Percentiles rank a stretch among this genome's conserved stretches.
phyloP scores from a whole-genome alignment of 2,329 filamentous ascomycete genomes.

The Endoconidiophora polonica region DNA sequence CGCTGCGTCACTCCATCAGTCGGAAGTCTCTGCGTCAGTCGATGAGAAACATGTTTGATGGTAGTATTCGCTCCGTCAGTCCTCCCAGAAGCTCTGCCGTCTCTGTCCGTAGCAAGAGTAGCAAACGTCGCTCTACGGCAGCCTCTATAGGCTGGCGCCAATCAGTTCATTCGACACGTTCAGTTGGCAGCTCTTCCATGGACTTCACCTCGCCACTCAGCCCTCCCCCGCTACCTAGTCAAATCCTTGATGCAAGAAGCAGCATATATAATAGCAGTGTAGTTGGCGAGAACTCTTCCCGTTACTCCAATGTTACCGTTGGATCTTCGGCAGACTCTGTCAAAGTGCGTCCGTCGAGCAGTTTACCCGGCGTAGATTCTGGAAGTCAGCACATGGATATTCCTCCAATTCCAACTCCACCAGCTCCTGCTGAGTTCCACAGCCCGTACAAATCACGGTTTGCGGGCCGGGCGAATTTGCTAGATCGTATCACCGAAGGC shows the following conservation, averaged over 20 bases:
- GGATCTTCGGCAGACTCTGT: neutral
- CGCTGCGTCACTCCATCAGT: conserved; percentile 1
- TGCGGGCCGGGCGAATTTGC: conserved; percentile 5
- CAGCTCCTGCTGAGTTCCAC: neutral
- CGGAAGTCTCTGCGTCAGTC: conserved; percentile 2
- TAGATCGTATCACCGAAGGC: conserved; percentile 4
- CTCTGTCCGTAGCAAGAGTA: neutral
- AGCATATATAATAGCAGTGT: neutral
- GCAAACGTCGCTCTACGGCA: neutral
- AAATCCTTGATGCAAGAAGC: neutral
- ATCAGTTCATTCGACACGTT: neutral
- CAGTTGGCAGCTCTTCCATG: neutral
- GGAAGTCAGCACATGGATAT: neutral
- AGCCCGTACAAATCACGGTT: conserved; percentile 8
- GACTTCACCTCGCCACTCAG: neutral
- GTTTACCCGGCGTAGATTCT: neutral
- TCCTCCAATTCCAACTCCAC: neutral
- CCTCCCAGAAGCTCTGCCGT: neutral
- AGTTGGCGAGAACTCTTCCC: neutral
- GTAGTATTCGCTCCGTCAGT: too few relatives aligned
- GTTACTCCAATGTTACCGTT: neutral
- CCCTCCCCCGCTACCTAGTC: conserved; percentile 5
- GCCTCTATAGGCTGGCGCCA: conserved; percentile 5
- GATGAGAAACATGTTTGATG: too few relatives aligned
- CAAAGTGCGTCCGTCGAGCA: conserved; percentile 4